These are phyloP conservation scores for Aspergillus chevalieri DNA, from an alignment of 2,329 filamentous ascomycete species.

Conservation along the genomic window DNA sequence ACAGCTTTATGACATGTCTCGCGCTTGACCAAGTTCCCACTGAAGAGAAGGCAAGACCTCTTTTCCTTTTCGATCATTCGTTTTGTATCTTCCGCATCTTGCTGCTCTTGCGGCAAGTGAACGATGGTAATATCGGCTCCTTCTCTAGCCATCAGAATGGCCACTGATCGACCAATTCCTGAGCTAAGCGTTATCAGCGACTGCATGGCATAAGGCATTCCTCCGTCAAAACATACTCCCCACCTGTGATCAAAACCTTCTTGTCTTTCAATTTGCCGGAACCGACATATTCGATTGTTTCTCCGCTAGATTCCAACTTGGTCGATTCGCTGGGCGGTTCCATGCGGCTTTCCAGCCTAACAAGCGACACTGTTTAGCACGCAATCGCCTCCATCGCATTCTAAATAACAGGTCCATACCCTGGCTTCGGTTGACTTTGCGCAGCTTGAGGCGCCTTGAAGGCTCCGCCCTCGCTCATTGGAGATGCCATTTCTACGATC, in stretches of 20 bases:
- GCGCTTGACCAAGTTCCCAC: conserved; percentile 46
- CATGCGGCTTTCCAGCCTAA: not conserved
- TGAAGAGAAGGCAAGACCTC: conserved; percentile 42
- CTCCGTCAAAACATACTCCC: conserved; percentile 41
- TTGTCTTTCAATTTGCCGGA: conserved; percentile 46
- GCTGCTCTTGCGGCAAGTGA: conserved; percentile 51
- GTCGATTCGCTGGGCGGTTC: conserved; percentile 27
- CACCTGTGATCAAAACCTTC: conserved; percentile 52
- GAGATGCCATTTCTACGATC: conserved; percentile 15
- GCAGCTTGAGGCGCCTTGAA: conserved; percentile 17
- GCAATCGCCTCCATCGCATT: not conserved
- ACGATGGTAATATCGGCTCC: conserved; percentile 53
- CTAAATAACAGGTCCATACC: conserved; percentile 11
- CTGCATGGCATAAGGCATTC: not conserved
- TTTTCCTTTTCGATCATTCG: conserved; percentile 48
- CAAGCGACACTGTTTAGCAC: not conserved
- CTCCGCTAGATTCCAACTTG: conserved; percentile 22
- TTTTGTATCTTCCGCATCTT: conserved; percentile 52
- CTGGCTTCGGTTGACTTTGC: conserved; percentile 23
- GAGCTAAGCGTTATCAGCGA: conserved; percentile 31
- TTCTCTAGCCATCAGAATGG: conserved; percentile 53
- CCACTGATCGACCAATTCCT: conserved; percentile 51
- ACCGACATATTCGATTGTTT: conserved; percentile 36
- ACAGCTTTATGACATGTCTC: conserved; percentile 48
- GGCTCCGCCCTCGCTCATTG: conserved; percentile 17